phyloP scores from a whole-genome alignment of 208 protist genomes.

The Leishmania aethiopica region DNA sequence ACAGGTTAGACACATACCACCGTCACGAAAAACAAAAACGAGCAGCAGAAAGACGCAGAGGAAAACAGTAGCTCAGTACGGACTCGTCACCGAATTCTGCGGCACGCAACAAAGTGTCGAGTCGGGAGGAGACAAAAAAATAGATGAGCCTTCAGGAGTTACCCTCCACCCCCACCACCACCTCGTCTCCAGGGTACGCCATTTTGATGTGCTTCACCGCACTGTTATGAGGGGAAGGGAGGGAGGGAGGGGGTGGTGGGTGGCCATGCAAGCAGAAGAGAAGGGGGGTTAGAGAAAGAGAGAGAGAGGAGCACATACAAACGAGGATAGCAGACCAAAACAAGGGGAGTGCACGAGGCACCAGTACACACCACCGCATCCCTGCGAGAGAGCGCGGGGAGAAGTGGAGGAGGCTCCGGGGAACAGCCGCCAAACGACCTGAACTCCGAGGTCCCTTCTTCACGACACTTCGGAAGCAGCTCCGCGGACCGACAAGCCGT shows the following conservation, averaged over 20 bases:
- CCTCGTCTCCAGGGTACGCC: background rate
- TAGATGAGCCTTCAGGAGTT: background rate
- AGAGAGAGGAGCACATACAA: background rate
- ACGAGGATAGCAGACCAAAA: background rate
- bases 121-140: too few relatives aligned
- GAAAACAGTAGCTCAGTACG: background rate
- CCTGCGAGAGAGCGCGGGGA: background rate
- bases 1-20: too few relatives aligned
- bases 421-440: background rate
- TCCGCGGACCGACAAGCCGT: background rate
- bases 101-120: background rate
- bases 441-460: background rate
- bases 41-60: background rate
- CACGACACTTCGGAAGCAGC: background rate
- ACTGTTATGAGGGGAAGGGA: background rate
- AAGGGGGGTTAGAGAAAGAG: background rate
- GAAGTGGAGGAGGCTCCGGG: background rate
- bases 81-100: background rate
- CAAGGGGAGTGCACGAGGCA: background rate
- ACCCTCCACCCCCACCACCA: background rate
- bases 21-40: background rate
- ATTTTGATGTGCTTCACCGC: background rate
- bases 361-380: background rate
- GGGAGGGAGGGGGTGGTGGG: background rate
- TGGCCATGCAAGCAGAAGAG: background rate